Conservation (phyloP, 495 filamentous ascomycete genomes). For the Cryomyces antarcticus region DNA sequence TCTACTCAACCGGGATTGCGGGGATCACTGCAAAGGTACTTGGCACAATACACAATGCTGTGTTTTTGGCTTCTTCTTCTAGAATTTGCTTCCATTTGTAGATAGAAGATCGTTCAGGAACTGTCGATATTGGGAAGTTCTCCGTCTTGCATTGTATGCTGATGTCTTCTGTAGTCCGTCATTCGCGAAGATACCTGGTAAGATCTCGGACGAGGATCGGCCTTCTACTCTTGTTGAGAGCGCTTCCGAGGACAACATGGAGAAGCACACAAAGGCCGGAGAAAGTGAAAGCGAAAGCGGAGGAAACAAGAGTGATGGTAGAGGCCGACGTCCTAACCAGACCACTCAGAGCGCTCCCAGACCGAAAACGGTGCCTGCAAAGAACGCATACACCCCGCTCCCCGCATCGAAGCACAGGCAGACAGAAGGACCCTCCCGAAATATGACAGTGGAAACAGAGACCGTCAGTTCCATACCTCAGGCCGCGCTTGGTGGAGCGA, state of each 20-base stretch:
- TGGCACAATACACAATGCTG: too few relatives aligned
- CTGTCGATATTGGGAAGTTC: too few relatives aligned
- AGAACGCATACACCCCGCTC: slow-evolving; percentile 18
- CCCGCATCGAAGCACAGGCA: slow-evolving; percentile 28
- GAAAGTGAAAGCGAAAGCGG: slow-evolving; percentile 46
- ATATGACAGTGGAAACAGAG: slow-evolving; percentile 97
- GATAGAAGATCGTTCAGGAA: too few relatives aligned
- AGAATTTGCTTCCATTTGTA: too few relatives aligned
- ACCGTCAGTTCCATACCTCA: slow-evolving; percentile 84
- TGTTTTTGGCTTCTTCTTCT: too few relatives aligned
- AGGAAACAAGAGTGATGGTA: slow-evolving; percentile 22
- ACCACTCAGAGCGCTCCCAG: slow-evolving; percentile 11
- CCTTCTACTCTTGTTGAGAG: slow-evolving; percentile 19
- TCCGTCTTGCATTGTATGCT: too few relatives aligned
- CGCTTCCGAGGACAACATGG: slow-evolving; percentile 16
- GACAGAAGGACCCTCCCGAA: slow-evolving; percentile 56
- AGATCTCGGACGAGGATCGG: slow-evolving; percentile 21
- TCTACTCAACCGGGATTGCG: slow-evolving; percentile 45
- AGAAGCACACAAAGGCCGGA: slow-evolving; percentile 7
- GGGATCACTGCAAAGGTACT: background rate
- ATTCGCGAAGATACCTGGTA: too few relatives aligned
- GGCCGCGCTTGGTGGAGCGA: slow-evolving; percentile 52
- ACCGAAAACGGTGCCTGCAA: slow-evolving; percentile 8
- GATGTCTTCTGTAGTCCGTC: too few relatives aligned
- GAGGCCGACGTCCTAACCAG: slow-evolving; percentile 6